Evolutionary conservation across 2,329 filamentous ascomycete genomes (phyloP).

Genomic region (Ceratocystis alfenasii): DNA sequence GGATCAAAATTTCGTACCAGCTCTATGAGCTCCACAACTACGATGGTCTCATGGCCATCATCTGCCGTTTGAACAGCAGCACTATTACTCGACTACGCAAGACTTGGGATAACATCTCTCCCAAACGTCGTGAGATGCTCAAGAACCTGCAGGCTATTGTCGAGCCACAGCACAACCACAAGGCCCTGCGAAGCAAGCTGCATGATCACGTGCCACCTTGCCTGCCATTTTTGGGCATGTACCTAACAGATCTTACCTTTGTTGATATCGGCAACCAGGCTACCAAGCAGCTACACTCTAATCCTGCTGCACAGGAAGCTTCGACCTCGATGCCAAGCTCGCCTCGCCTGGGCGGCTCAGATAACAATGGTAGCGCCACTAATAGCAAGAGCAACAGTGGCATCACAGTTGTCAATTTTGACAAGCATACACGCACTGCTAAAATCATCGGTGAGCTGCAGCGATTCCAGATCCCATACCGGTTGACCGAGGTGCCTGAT

Average conservation of each 20-base stretch:
- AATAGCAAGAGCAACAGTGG: constrained; percentile 41
- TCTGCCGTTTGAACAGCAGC: constrained; percentile 84
- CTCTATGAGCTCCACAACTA: constrained; percentile 90
- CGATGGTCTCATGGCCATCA: constrained; percentile 91
- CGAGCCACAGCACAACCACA: constrained; percentile 83
- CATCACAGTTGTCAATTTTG: constrained; percentile 85
- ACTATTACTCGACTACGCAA: constrained; percentile 77
- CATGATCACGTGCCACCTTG: constrained; percentile 83
- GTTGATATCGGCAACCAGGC: constrained; percentile 87
- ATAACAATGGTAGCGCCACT: background rate
- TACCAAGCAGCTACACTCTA: constrained; percentile 57
- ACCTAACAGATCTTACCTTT: constrained; percentile 91
- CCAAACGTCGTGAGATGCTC: constrained; percentile 69
- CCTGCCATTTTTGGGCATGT: constrained; percentile 90
- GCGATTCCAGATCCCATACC: constrained; percentile 88
- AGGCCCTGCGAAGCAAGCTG: constrained; percentile 68
- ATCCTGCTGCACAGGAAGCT: constrained; percentile 27
- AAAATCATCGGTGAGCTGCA: constrained; percentile 94
- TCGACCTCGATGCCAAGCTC: constrained; percentile 45
- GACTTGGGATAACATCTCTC: constrained; percentile 83
- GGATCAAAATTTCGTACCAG: constrained; percentile 86
- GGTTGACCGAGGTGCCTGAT: constrained; percentile 68
- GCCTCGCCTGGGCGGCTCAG: constrained; percentile 36
- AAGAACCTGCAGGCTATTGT: constrained; percentile 72
- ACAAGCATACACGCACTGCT: constrained; percentile 88